A percentile compares a stretch with the other conserved stretches of the same genome.
Conservation (phyloP, 805 yeast genomes). For the Saturnispora serradocipensis region DNA sequence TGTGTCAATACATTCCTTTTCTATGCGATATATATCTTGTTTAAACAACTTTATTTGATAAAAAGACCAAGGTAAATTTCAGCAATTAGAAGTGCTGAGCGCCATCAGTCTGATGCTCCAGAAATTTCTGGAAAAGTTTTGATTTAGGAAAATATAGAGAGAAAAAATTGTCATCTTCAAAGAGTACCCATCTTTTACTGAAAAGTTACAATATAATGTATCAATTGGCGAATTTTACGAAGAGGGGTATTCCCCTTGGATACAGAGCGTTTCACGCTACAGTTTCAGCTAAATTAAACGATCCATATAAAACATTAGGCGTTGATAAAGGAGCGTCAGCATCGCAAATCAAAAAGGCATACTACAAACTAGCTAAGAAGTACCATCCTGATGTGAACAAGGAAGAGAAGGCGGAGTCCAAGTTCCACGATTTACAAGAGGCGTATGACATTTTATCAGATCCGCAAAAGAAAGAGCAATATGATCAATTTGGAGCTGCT, state of each 20-base stretch:
- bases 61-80: background rate
- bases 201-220: slow-evolving; percentile 1
- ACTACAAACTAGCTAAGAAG: slow-evolving; percentile 86
- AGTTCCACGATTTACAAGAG: slow-evolving; percentile 87
- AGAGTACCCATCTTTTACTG: background rate
- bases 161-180: background rate
- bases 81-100: background rate
- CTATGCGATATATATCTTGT: background rate
- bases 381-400: slow-evolving; percentile 96
- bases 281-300: slow-evolving; percentile 30
- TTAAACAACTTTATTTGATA: background rate
- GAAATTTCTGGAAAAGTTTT: background rate
- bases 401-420: slow-evolving; percentile 76
- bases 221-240: slow-evolving; percentile 1
- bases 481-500: slow-evolving; percentile 83
- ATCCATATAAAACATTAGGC: slow-evolving; percentile 83
- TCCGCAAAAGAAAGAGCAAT: slow-evolving; percentile 76
- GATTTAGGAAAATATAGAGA: background rate
- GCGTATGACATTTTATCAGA: slow-evolving; percentile 89
- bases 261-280: slow-evolving; percentile 37
- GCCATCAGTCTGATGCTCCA: background rate
- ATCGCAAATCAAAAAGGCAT: slow-evolving; percentile 89
- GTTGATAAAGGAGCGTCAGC: slow-evolving; percentile 61
- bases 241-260: background rate
- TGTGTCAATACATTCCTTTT: background rate